Evolutionary conservation across 441 rosid genomes (phyloP), one percentile per base, ranked within the genome.

Genomic region (Omphalea diandra): DNA sequence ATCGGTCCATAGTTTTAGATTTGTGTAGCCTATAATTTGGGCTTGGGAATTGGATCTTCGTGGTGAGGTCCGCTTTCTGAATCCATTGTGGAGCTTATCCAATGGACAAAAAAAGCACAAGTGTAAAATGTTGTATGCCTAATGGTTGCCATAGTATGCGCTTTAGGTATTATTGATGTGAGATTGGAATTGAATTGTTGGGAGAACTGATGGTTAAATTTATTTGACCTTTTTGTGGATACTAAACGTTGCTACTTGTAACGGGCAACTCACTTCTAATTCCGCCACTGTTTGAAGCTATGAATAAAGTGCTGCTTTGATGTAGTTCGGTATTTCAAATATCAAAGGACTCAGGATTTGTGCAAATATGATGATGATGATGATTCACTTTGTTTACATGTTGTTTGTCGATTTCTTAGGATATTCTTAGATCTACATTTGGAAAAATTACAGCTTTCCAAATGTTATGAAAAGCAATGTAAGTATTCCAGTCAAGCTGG

Each of bases 81-180:
- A n/a, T n/a, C n/a, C n/a, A n/a, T n/a, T n/a, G n/a, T 59, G 40
- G 31, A 57, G 62, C 40, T 57, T 18, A 29, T 46, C 55, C 27
- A 12, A 44, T 18, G 24, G 40, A 18, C 53, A 7, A 31, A 47
- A 31, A 9, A 47, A n/a, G n/a, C n/a, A n/a, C n/a, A n/a, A 24
- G 15, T 18, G 5, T 3, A 7, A 49, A n/a, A 11, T 18, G 8
- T 43, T 1, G 36, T 43, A 43, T 63, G 12, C 20, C 7, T 56
- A 7, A 20, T 22, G 32, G 24, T 44, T 18, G 24, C 57, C 12
- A 29, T n/a, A 20, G 4, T 27, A 4, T 36, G 7, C 26, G 38
- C 44, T 11, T 58, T 70, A 26, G 32, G 50, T 2, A 22, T n/a
- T 7, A 47, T 38, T 36, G 59, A 32, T 60, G 14, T 66, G 20